These are phyloP conservation scores for Tricholoma flavovirens DNA, from an alignment of 768 basidiomycete species.

Conservation along the genomic window DNA sequence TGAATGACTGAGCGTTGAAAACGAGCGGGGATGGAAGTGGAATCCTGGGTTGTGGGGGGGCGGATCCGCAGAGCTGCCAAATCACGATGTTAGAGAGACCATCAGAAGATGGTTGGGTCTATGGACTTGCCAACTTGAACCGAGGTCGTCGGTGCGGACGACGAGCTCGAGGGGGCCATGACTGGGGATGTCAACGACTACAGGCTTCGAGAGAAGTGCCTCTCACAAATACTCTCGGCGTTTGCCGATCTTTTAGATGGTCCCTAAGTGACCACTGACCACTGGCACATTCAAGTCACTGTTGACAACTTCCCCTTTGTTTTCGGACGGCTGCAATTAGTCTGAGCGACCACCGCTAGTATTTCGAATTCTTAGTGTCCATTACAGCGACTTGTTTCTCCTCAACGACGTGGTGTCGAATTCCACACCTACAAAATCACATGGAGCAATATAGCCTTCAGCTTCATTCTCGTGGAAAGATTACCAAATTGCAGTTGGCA, in stretches of 20 bases:
- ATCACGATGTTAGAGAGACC: constrained; percentile 12
- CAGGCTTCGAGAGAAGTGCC: constrained; percentile 14
- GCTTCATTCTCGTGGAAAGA: too few relatives aligned
- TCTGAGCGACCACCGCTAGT: too few relatives aligned
- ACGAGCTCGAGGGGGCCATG: constrained; percentile 75
- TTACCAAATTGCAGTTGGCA: too few relatives aligned
- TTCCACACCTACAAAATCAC: too few relatives aligned
- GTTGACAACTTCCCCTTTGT: neutral
- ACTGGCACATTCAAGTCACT: too few relatives aligned
- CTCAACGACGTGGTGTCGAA: too few relatives aligned
- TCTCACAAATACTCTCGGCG: constrained; percentile 31
- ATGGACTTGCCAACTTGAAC: constrained; percentile 84
- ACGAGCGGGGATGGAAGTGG: constrained; percentile 82
- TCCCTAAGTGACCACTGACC: too few relatives aligned
- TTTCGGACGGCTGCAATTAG: neutral
- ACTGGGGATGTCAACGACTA: constrained; percentile 33
- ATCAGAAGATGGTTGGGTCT: neutral
- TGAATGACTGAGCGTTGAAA: constrained; percentile 91
- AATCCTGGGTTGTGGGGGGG: constrained; percentile 80
- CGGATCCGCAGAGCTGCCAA: constrained; percentile 79
- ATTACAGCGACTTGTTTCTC: too few relatives aligned
- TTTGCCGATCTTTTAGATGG: constrained; percentile 22
- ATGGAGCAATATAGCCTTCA: too few relatives aligned
- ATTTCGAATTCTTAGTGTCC: too few relatives aligned
- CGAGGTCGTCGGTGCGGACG: constrained; percentile 71